Conservation (phyloP, 2,329 filamentous ascomycete genomes). For the Phaeophleospora eucalypticola region DNA sequence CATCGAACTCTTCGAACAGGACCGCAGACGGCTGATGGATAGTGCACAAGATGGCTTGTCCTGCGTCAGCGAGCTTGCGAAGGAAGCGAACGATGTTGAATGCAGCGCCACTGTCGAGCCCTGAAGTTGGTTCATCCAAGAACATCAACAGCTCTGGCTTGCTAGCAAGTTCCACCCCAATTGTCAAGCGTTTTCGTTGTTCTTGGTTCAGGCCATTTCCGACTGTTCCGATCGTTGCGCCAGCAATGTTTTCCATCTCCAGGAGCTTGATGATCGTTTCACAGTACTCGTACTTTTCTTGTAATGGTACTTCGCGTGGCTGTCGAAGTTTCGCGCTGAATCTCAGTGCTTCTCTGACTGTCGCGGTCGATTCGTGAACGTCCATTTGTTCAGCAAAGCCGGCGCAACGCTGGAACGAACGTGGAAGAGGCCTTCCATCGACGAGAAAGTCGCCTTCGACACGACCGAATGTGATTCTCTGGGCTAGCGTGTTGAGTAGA, state of each 20-base stretch:
- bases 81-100: constrained; percentile 7
- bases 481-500: constrained; percentile 66
- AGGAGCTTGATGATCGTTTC: constrained; percentile 85
- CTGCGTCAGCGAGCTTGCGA: constrained; percentile 3
- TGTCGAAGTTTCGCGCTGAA: constrained; percentile 61
- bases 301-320: constrained; percentile 59
- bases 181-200: constrained; percentile 75
- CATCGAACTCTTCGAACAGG: constrained; percentile 85
- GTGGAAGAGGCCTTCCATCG: constrained; percentile 67
- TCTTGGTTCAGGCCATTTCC: constrained; percentile 74
- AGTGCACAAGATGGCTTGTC: constrained; percentile 83
- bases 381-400: constrained; percentile 39
- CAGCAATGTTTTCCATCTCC: constrained; percentile 84
- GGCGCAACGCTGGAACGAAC: constrained; percentile 79
- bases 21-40: constrained; percentile 95
- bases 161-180: constrained; percentile 74
- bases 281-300: constrained; percentile 81
- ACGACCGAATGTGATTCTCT: constrained; percentile 70
- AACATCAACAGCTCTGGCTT: constrained; percentile 43
- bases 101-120: constrained; percentile 1
- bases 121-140: constrained; percentile 57
- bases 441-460: constrained; percentile 82
- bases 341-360: constrained; percentile 58
- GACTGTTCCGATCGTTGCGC: constrained; percentile 83
- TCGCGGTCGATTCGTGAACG: constrained; percentile 57